Evolutionary conservation across 495 filamentous ascomycete genomes (phyloP).

Genomic region (Sabuloglossum arenarium): DNA sequence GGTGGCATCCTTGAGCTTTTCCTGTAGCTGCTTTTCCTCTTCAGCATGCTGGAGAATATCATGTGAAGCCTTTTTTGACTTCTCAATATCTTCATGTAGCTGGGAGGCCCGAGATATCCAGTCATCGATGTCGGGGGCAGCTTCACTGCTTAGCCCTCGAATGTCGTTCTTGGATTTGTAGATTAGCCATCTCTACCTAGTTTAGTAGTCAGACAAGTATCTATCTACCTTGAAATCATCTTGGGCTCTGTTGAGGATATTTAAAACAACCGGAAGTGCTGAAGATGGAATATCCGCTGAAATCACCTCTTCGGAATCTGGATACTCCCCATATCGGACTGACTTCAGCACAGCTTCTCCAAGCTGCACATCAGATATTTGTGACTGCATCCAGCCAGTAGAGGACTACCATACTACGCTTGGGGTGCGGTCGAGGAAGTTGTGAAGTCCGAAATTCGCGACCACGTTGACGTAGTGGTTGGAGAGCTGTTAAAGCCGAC

Average conservation of each 20-base stretch:
- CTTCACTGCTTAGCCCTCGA: constrained; percentile 46
- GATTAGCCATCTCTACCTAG: not conserved
- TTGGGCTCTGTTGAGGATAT: constrained; percentile 41
- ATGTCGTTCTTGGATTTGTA: constrained; percentile 36
- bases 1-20: constrained; percentile 39
- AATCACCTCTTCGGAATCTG: constrained; percentile 46
- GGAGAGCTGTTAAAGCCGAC: not conserved
- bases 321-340: constrained; percentile 48
- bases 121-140: constrained; percentile 53
- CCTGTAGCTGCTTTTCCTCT: constrained; percentile 34
- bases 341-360: constrained; percentile 52
- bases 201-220: not conserved
- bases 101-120: constrained; percentile 72
- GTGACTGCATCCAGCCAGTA: constrained; percentile 13
- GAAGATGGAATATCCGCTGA: constrained; percentile 36
- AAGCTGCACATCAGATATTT: constrained; percentile 20
- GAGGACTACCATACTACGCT: not conserved
- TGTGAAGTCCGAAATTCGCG: not conserved
- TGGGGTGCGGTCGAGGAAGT: not conserved
- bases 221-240: constrained; percentile 41
- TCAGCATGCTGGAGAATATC: constrained; percentile 56
- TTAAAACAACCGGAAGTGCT: constrained; percentile 38
- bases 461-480: not conserved
- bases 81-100: constrained; percentile 62
- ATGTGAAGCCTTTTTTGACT: constrained; percentile 45